Percentiles rank a stretch among this genome's conserved stretches.
Conservation (phyloP, 2,329 filamentous ascomycete species). For the Proliferodiscus dingleyae region DNA sequence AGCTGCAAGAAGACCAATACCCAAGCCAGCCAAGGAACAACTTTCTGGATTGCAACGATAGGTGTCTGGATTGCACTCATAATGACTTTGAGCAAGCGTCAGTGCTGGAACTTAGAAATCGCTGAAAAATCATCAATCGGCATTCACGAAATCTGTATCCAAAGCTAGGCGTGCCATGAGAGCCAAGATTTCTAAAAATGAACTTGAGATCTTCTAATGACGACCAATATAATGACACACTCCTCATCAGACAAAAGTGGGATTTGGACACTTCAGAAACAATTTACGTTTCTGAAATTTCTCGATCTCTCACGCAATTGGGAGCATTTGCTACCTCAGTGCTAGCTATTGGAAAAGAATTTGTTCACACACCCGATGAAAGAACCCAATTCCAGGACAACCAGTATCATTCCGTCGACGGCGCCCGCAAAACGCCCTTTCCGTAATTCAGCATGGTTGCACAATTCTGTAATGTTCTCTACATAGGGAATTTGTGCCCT, state of each 20-base stretch:
- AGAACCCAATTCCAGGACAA: slow-evolving; percentile 36
- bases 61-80: slow-evolving; percentile 24
- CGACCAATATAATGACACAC: too few species aligned
- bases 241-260: too few species aligned
- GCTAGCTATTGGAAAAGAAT: background rate
- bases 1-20: slow-evolving; percentile 41
- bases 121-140: too few species aligned
- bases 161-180: too few species aligned
- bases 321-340: background rate
- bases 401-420: slow-evolving; percentile 41
- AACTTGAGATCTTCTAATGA: too few species aligned
- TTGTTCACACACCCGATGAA: slow-evolving; percentile 39
- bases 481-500: slow-evolving; percentile 34
- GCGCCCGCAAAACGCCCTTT: slow-evolving; percentile 38
- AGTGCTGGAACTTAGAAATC: too few species aligned
- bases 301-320: too few species aligned
- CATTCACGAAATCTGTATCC: too few species aligned
- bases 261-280: too few species aligned
- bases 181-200: too few species aligned
- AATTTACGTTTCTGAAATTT: too few species aligned
- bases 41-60: slow-evolving; percentile 21
- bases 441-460: slow-evolving; percentile 34
- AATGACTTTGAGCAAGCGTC: slow-evolving; percentile 25
- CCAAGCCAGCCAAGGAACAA: slow-evolving; percentile 36
- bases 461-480: slow-evolving; percentile 34